phyloP scores from a whole-genome alignment of 306 rosid species.

The Ormosia semicastrata region DNA sequence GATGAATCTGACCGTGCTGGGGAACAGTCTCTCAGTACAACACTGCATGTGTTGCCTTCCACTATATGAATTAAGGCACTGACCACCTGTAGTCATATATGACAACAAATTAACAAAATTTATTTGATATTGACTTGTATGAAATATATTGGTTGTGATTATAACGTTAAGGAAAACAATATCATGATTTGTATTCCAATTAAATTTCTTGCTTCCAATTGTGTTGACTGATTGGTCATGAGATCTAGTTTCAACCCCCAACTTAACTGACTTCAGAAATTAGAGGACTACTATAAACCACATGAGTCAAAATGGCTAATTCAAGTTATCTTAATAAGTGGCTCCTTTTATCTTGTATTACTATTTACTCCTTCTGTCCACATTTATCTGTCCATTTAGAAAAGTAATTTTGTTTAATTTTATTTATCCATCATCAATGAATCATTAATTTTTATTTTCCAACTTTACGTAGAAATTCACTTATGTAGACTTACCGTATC shows the following conservation, averaged over 20 bases:
- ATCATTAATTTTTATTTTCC: no score
- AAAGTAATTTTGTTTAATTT: no score
- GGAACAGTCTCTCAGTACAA: constrained; percentile 39
- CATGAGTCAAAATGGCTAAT: background rate
- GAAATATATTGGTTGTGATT: background rate
- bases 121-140: background rate
- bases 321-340: background rate
- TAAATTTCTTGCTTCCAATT: background rate
- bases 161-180: background rate
- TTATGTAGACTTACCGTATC: constrained; percentile 23
- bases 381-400: no score
- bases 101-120: background rate
- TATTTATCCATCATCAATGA: no score
- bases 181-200: background rate
- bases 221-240: background rate
- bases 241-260: background rate
- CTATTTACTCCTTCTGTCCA: background rate
- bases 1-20: constrained; percentile 44
- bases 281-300: background rate
- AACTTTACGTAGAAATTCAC: background rate
- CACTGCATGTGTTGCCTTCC: constrained; percentile 36
- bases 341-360: background rate
- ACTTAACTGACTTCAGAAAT: background rate
- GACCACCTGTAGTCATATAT: constrained; percentile 50
- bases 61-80: constrained; percentile 38